These are phyloP conservation scores for Dendrocalamus latiflorus DNA, from an alignment of 202 grass and related monocot genomes.

Conservation along the genomic window DNA sequence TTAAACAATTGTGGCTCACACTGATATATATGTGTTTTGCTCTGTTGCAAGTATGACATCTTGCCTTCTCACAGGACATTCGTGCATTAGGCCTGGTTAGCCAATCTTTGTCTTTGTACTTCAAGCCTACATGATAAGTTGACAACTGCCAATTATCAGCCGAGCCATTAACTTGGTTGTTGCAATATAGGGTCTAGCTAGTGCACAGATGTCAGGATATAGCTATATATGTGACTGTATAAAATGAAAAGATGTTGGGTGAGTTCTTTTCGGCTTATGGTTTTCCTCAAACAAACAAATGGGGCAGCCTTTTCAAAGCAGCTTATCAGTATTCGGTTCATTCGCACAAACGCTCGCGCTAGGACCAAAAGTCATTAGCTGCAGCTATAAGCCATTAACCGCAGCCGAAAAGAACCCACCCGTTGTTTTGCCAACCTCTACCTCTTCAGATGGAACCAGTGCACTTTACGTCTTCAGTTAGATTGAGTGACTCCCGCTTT, in stretches of 20 bases:
- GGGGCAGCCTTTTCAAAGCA: no score
- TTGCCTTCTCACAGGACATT: not conserved
- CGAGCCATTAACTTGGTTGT: not conserved
- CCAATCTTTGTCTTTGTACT: not conserved
- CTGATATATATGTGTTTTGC: not conserved
- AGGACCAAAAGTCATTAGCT: no score
- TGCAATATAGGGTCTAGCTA: not conserved
- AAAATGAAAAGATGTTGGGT: not conserved
- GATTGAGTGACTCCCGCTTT: not conserved
- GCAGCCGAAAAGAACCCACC: no score
- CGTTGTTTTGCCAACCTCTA: not conserved
- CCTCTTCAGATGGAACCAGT: not conserved
- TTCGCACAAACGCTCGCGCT: no score
- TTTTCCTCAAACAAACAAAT: no score
- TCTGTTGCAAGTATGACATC: conserved; percentile 3
- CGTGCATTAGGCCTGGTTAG: not conserved
- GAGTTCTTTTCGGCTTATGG: no score
- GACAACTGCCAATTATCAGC: not conserved
- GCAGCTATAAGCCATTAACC: no score
- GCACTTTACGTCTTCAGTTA: not conserved
- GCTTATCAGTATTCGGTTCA: no score
- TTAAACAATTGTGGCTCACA: not conserved
- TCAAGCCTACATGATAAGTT: conserved; percentile 6
- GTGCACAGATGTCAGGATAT: not conserved
- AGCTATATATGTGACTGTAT: not conserved